Evolutionary conservation across 208 protist genomes (phyloP).

Genomic region (Trypanosoma caninum): DNA sequence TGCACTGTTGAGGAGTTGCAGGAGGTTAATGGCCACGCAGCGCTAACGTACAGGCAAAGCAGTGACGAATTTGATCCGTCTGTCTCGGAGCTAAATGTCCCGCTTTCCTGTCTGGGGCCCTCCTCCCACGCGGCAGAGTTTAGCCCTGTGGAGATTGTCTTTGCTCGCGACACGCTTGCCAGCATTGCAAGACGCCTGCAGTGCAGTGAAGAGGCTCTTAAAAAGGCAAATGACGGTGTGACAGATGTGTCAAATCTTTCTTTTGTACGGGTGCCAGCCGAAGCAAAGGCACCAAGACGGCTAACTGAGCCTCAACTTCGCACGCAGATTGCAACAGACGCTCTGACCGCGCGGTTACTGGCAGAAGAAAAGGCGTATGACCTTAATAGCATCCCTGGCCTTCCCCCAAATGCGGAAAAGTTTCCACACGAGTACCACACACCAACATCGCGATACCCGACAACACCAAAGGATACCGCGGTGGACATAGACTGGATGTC

Average conservation of each 20-base stretch:
- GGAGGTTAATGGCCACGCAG: conserved; percentile 61
- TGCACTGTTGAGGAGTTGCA: conserved; percentile 86
- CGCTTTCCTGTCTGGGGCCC: conserved; percentile 42
- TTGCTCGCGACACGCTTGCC: conserved; percentile 49
- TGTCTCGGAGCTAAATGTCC: conserved; percentile 58
- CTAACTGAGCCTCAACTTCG: conserved; percentile 71
- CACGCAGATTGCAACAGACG: conserved; percentile 55
- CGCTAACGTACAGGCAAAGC: conserved; percentile 41
- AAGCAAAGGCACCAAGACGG: conserved; percentile 44
- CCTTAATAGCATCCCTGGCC: conserved; percentile 38
- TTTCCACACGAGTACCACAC: conserved; percentile 90
- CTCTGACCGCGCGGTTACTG: conserved; percentile 49
- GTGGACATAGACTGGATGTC: conserved; percentile 67
- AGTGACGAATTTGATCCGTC: conserved; percentile 50
- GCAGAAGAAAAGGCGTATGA: conserved; percentile 42
- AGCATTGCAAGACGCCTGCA: conserved; percentile 52
- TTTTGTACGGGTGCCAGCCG: conserved; percentile 42
- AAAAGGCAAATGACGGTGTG: conserved; percentile 35
- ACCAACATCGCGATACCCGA: conserved; percentile 65
- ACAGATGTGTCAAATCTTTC: conserved; percentile 15
- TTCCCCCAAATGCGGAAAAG: conserved; percentile 61
- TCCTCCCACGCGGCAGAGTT: conserved; percentile 39
- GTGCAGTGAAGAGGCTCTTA: conserved; percentile 46
- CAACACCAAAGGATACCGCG: conserved; percentile 42
- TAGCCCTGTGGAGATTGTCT: conserved; percentile 48